phyloP scores from a whole-genome alignment of 306 rosid species.

The Medicago truncatula region DNA sequence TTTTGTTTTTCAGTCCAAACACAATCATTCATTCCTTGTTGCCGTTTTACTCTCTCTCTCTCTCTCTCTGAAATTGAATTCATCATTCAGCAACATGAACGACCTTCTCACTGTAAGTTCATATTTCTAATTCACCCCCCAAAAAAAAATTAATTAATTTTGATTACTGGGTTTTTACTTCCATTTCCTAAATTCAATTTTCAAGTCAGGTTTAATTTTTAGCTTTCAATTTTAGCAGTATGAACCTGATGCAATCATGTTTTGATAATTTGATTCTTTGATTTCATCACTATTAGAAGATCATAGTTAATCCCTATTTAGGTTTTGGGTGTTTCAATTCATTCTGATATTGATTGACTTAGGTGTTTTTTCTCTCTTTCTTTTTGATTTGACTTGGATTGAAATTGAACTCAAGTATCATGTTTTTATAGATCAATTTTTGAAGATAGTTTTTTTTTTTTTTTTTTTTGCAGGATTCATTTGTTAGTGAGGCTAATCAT shows the following conservation, averaged over 20 bases:
- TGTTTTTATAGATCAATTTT: slow-evolving; percentile 21
- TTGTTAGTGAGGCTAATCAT: slow-evolving; percentile 59
- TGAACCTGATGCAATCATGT: slow-evolving; percentile 26
- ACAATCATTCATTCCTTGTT: slow-evolving; percentile 23
- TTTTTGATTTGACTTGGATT: slow-evolving; percentile 31
- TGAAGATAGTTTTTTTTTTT: slow-evolving; percentile 24
- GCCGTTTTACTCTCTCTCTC: slow-evolving; percentile 34
- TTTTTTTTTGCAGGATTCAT: slow-evolving; percentile 71
- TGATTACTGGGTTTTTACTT: slow-evolving; percentile 37
- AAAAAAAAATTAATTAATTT: slow-evolving; percentile 36
- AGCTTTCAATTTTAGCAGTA: slow-evolving; percentile 18
- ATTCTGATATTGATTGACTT: slow-evolving; percentile 7
- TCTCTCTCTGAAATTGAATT: slow-evolving; percentile 26
- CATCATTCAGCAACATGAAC: slow-evolving; percentile 71
- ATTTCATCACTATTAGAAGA: slow-evolving; percentile 10
- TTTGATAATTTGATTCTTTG: no score
- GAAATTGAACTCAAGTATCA: background rate
- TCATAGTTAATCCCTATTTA: slow-evolving; percentile 41
- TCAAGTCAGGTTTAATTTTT: slow-evolving; percentile 25
- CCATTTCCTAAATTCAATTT: slow-evolving; percentile 5
- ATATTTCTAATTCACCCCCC: slow-evolving; percentile 6
- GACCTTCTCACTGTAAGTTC: slow-evolving; percentile 83
- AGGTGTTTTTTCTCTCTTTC: background rate
- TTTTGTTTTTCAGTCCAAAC: slow-evolving; percentile 60
- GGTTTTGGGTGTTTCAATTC: slow-evolving; percentile 23